These are phyloP conservation scores for Hypsizygus marmoreus DNA, from an alignment of 768 basidiomycete genomes.

Conservation along the genomic window DNA sequence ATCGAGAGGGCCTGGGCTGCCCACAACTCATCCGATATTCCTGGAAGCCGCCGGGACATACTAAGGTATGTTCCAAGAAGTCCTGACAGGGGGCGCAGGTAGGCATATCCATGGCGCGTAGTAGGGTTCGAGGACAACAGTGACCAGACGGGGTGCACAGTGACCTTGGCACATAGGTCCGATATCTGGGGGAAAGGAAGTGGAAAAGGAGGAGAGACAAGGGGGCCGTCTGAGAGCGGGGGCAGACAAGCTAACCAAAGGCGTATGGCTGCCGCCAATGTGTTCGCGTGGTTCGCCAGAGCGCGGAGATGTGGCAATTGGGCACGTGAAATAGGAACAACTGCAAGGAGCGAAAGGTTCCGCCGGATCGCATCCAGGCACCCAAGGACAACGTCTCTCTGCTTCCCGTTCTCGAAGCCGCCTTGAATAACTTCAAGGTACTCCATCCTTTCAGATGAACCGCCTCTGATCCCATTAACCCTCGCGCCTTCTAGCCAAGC, in stretches of 20 bases:
- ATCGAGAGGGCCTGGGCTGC: conserved; percentile 65
- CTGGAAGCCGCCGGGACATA: conserved; percentile 60
- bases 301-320: conserved; percentile 21
- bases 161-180: conserved; percentile 48
- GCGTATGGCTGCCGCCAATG: conserved; percentile 53
- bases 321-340: conserved; percentile 13
- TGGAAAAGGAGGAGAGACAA: conserved; percentile 56
- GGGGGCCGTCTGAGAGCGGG: conserved; percentile 35
- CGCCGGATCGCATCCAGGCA: conserved; percentile 35
- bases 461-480: conserved; percentile 69
- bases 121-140: conserved; percentile 22
- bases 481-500: conserved; percentile 79
- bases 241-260: conserved; percentile 68
- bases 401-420: conserved; percentile 43
- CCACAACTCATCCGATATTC: conserved; percentile 60
- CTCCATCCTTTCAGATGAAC: conserved; percentile 59
- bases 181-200: conserved; percentile 63
- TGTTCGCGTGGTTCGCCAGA: conserved; percentile 35
- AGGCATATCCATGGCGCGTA: conserved; percentile 28
- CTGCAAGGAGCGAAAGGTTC: conserved; percentile 25
- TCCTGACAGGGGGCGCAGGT: conserved; percentile 55
- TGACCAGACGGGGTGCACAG: conserved; percentile 55
- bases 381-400: conserved; percentile 36
- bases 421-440: conserved; percentile 35
- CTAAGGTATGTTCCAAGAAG: conserved; percentile 57